A percentile compares a stretch with the other conserved stretches of the same genome.
These are phyloP conservation scores for Mycena metata DNA, from an alignment of 768 basidiomycete genomes.

Conservation along the genomic window DNA sequence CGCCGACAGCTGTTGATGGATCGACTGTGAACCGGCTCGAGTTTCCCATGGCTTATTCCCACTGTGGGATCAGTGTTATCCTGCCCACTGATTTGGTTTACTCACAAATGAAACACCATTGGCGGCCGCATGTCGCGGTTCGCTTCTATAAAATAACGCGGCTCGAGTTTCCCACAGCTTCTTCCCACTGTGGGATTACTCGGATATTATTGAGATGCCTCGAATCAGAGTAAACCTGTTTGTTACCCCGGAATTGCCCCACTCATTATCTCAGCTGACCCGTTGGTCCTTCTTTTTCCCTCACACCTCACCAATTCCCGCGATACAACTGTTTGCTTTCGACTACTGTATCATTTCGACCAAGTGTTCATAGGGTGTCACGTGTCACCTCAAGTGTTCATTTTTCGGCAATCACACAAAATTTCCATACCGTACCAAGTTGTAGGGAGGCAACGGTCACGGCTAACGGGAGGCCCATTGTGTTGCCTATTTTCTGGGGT, in stretches of 20 bases:
- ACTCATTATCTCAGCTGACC: slow-evolving; percentile 17
- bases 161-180: slow-evolving; percentile 15
- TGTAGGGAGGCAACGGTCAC: too few species aligned
- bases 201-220: slow-evolving; percentile 19
- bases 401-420: too few species aligned
- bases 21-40: slow-evolving; percentile 16
- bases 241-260: slow-evolving; percentile 12
- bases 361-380: too few species aligned
- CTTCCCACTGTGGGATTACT: slow-evolving; percentile 15
- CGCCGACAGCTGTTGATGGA: slow-evolving; percentile 20
- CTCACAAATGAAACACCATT: slow-evolving; percentile 20
- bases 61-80: slow-evolving; percentile 14
- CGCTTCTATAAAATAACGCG: slow-evolving; percentile 16
- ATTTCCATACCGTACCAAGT: too few species aligned
- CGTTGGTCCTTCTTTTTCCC: slow-evolving; percentile 11
- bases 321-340: too few species aligned
- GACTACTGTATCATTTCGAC: too few species aligned
- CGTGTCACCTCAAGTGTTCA: too few species aligned
- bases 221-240: slow-evolving; percentile 15
- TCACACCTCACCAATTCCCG: too few species aligned
- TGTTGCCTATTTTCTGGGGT: too few species aligned
- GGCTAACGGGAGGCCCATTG: too few species aligned
- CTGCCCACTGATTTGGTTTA: slow-evolving; percentile 16
- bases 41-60: slow-evolving; percentile 17
- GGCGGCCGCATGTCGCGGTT: slow-evolving; percentile 18